Conservation (phyloP, 345 rosid genomes). For the Iberis pinnata region DNA sequence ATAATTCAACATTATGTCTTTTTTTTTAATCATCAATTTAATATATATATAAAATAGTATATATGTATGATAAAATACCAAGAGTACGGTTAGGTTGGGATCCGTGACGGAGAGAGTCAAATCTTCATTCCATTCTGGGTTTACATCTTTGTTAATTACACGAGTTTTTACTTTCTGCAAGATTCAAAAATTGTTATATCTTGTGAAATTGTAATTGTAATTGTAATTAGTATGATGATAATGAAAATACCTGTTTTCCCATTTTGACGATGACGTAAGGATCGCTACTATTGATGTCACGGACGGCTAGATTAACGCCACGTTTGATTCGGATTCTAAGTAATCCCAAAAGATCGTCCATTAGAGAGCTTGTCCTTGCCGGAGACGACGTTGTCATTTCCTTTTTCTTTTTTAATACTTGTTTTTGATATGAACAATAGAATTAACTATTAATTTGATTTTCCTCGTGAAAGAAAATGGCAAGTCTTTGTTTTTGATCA, state of each 20-base stretch:
- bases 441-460: not conserved
- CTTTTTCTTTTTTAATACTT: not conserved
- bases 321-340: slow-evolving; percentile 70
- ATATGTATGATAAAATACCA: slow-evolving; percentile 42
- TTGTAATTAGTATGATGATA: not conserved
- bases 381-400: slow-evolving; percentile 11
- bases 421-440: not conserved
- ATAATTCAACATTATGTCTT: slow-evolving; percentile 7
- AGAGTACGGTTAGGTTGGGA: slow-evolving; percentile 43
- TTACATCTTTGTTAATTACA: slow-evolving; percentile 65
- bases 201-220: not conserved
- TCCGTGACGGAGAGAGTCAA: slow-evolving; percentile 75
- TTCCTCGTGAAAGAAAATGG: not conserved
- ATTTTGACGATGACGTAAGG: slow-evolving; percentile 81
- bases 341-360: slow-evolving; percentile 71
- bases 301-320: slow-evolving; percentile 88
- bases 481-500: not conserved
- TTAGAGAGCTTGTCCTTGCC: slow-evolving; percentile 33
- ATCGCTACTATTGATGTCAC: slow-evolving; percentile 85
- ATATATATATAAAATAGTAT: no score
- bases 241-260: slow-evolving; percentile 56
- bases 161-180: slow-evolving; percentile 84
- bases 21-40: no score
- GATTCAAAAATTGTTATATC: not conserved
- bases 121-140: slow-evolving; percentile 94